Percentiles rank a stretch among this genome's conserved stretches.
Conservation (phyloP, 2,329 filamentous ascomycete species). For the Cladophialophora immunda region DNA sequence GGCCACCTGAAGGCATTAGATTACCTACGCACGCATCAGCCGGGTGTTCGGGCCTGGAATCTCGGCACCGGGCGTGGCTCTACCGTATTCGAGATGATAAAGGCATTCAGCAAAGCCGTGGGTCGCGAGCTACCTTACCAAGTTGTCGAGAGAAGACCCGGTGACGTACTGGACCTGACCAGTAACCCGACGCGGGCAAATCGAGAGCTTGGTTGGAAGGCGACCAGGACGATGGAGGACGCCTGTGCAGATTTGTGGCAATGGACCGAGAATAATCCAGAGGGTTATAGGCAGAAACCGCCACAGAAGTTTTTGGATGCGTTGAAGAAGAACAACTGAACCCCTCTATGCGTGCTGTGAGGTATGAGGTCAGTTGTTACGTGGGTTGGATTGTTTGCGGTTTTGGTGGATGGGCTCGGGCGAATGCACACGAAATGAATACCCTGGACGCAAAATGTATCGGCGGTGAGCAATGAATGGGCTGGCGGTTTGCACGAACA, state of each 20-base stretch:
- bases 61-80: constrained; percentile 92
- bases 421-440: neutral
- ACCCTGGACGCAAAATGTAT: neutral
- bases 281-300: constrained; percentile 92
- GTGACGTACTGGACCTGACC: constrained; percentile 93
- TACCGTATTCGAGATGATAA: constrained; percentile 97
- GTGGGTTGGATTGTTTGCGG: neutral
- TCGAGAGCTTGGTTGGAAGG: constrained; percentile 90
- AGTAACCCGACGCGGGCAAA: constrained; percentile 89
- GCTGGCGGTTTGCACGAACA: neutral
- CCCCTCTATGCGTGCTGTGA: neutral
- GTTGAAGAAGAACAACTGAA: constrained; percentile 55
- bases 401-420: neutral
- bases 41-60: constrained; percentile 96
- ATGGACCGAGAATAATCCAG: constrained; percentile 96
- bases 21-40: constrained; percentile 82
- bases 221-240: constrained; percentile 87
- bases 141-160: constrained; percentile 80
- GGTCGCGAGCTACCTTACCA: constrained; percentile 87
- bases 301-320: constrained; percentile 79
- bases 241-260: constrained; percentile 94
- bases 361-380: neutral
- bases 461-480: constrained; percentile 1
- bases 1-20: constrained; percentile 90
- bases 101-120: constrained; percentile 87